Percentiles rank a stretch among this genome's conserved stretches.
Evolutionary conservation across 116 monocot genomes (phyloP).

Genomic region (Cymodocea nodosa): DNA sequence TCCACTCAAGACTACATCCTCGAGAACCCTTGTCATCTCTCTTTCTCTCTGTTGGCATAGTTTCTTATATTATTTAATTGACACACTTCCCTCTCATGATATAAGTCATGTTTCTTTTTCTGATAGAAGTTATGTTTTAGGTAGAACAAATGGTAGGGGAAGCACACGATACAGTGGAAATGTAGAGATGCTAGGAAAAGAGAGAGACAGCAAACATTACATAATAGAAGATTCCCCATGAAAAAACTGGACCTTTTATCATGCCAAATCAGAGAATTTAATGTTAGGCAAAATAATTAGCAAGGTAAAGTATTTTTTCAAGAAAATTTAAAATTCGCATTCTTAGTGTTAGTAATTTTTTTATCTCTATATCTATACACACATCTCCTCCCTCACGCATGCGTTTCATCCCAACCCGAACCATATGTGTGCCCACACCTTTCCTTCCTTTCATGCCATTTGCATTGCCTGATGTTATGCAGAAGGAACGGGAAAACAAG

Average conservation of each 20-base stretch:
- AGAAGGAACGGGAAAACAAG: conserved; percentile 20
- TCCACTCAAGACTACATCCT: conserved; percentile 50
- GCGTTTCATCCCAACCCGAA: neutral
- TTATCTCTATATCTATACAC: neutral
- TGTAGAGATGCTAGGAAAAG: conserved; percentile 8
- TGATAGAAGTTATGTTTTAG: conserved; percentile 2
- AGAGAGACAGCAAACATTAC: conserved; percentile 8
- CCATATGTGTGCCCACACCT: conserved; percentile 1
- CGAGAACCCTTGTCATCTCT: neutral
- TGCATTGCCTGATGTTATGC: conserved; percentile 36
- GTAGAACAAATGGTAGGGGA: conserved; percentile 4
- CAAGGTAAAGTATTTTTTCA: conserved; percentile 3
- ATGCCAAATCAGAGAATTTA: conserved; percentile 63
- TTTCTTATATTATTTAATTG: conserved; percentile 6
- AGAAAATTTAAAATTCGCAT: too few species aligned
- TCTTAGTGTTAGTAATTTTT: neutral
- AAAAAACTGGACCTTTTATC: conserved; percentile 62
- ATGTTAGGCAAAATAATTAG: conserved; percentile 1
- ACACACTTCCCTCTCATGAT: neutral
- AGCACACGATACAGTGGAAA: neutral
- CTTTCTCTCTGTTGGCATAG: conserved; percentile 9
- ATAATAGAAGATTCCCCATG: conserved; percentile 33
- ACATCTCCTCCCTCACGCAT: too few species aligned
- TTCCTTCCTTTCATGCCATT: conserved; percentile 10
- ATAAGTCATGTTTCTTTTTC: neutral